Conservation (phyloP, 2,329 filamentous ascomycete genomes). For the Anthostomella pinea region DNA sequence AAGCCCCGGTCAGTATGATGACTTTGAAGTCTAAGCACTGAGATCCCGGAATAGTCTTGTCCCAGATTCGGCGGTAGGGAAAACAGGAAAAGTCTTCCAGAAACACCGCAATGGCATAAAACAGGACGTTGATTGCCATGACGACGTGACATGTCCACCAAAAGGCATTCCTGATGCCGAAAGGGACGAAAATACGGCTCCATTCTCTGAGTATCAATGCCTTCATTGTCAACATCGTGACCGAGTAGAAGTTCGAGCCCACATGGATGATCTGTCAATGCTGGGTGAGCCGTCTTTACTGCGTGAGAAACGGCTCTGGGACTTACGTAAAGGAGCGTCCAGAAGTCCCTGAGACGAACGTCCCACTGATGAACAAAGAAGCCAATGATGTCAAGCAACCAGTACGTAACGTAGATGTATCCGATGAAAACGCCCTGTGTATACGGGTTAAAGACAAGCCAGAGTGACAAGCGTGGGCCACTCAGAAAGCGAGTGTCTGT, state of each 20-base stretch:
- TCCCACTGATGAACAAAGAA: constrained; percentile 21
- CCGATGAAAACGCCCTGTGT: no score
- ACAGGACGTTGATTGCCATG: constrained; percentile 15
- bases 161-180: constrained; percentile 12
- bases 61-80: constrained; percentile 24
- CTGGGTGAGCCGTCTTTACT: not conserved
- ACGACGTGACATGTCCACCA: constrained; percentile 15
- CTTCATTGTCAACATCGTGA: constrained; percentile 4
- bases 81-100: constrained; percentile 25
- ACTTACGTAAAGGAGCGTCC: constrained; percentile 10
- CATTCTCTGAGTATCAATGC: constrained; percentile 4
- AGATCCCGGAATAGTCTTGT: constrained; percentile 20
- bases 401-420: constrained; percentile 13
- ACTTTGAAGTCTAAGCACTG: constrained; percentile 1
- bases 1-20: not conserved
- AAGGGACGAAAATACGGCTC: constrained; percentile 6
- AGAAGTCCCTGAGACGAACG: constrained; percentile 14
- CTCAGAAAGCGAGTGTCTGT: no score
- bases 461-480: no score
- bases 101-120: constrained; percentile 22
- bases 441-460: no score
- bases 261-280: constrained; percentile 3
- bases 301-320: not conserved
- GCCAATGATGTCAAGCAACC: constrained; percentile 8
- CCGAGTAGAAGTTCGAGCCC: constrained; percentile 1